Percentiles rank a stretch among this genome's conserved stretches.
phyloP scores from a whole-genome alignment of 2,329 filamentous ascomycete species.

The Cladophialophora carrionii region DNA sequence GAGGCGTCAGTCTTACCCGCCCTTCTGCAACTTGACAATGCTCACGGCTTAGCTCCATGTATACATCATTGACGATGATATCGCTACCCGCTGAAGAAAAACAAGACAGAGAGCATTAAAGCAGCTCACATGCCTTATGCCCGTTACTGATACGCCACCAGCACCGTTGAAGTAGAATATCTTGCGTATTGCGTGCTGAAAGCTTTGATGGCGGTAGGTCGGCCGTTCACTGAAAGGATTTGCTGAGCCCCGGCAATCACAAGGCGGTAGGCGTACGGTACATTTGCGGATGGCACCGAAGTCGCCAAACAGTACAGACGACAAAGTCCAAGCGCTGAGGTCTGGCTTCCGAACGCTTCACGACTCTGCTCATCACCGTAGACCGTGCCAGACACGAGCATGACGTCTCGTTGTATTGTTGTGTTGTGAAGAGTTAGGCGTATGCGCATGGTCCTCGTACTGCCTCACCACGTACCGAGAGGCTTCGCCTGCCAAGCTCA shows the following conservation, averaged over 20 bases:
- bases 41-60: not conserved
- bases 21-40: not conserved
- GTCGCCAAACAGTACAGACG: not conserved
- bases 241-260: not conserved
- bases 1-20: not conserved
- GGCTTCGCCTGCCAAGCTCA: not conserved
- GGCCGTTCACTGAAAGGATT: not conserved
- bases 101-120: not conserved
- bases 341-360: not conserved
- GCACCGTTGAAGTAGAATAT: not conserved
- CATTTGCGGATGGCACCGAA: no score
- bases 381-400: not conserved
- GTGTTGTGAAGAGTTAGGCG: not conserved
- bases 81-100: not conserved
- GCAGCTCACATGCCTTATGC: not conserved
- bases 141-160: not conserved
- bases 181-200: not conserved
- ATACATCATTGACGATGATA: not conserved
- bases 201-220: not conserved
- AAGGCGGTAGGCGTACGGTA: not conserved
- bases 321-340: not conserved
- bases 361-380: not conserved
- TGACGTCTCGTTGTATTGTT: not conserved
- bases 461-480: no score
- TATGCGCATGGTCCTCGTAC: not conserved